Conservation (phyloP, 2,329 filamentous ascomycete species). For the Xylariaceae sp. region DNA sequence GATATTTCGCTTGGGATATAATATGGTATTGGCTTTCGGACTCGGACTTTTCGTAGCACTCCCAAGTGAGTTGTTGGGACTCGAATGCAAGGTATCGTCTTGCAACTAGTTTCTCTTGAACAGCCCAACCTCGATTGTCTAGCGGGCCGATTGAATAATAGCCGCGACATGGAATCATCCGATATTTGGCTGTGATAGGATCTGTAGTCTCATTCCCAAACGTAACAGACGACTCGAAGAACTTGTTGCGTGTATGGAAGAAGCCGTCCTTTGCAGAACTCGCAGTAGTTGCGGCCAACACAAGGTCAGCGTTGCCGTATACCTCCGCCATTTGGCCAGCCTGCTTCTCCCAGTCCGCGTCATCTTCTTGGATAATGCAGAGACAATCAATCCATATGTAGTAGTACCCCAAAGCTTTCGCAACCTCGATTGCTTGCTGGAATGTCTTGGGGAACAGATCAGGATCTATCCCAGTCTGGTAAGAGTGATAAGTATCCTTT, state of each 20-base stretch:
- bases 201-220: neutral
- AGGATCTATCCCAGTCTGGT: too few species aligned
- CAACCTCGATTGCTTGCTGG: neutral
- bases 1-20: neutral
- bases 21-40: neutral
- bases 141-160: neutral
- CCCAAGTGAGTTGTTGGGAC: neutral
- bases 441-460: too few species aligned
- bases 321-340: neutral
- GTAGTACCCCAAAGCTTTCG: neutral
- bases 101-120: neutral
- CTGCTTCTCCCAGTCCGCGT: neutral
- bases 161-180: neutral
- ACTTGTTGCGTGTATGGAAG: neutral
- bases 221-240: neutral
- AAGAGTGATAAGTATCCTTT: too few species aligned
- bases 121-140: neutral
- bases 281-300: neutral
- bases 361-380: neutral
- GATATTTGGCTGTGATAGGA: neutral
- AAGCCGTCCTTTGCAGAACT: neutral
- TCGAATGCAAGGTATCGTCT: neutral
- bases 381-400: neutral
- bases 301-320: neutral
- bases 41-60: neutral